phyloP scores from a whole-genome alignment of 2,329 filamentous ascomycete species.

The Sporothrix protearum region DNA sequence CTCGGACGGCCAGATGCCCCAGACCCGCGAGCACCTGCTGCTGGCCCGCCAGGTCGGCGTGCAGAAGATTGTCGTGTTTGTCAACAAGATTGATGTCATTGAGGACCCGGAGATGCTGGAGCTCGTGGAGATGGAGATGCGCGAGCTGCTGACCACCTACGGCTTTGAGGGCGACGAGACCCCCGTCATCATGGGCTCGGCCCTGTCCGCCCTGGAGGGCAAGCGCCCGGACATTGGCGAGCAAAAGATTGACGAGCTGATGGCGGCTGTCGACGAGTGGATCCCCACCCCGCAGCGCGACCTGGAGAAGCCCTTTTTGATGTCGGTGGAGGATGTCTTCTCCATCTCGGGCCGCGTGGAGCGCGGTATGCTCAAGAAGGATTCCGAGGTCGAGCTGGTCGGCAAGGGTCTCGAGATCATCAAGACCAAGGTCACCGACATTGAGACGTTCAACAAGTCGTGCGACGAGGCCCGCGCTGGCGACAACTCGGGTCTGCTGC shows the following conservation, averaged over 20 bases:
- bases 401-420: constrained; percentile 78
- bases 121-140: constrained; percentile 99
- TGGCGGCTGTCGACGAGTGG: constrained; percentile 87
- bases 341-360: constrained; percentile 92
- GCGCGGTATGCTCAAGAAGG: constrained; percentile 89
- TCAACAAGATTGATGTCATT: constrained; percentile 98
- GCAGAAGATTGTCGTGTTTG: constrained; percentile 96
- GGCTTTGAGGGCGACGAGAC: constrained; percentile 98
- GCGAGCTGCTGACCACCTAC: constrained; percentile 87
- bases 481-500: constrained; percentile 95
- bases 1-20: constrained; percentile 98
- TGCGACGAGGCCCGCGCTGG: constrained; percentile 94
- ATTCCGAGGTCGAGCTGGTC: constrained; percentile 89
- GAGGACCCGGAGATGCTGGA: constrained; percentile 99
- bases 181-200: constrained; percentile 94
- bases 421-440: constrained; percentile 99
- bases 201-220: constrained; percentile 87
- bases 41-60: constrained; percentile 98
- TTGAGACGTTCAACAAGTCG: constrained; percentile 99
- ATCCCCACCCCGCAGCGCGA: constrained; percentile 94
- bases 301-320: constrained; percentile 97
- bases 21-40: constrained; percentile 96
- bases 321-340: constrained; percentile 94
- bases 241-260: constrained; percentile 84
- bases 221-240: constrained; percentile 82